A percentile compares a stretch with the other conserved stretches of the same genome.
Evolutionary conservation across 148 eudicot species (phyloP).

Genomic region (Rhododendron griersonianum): DNA sequence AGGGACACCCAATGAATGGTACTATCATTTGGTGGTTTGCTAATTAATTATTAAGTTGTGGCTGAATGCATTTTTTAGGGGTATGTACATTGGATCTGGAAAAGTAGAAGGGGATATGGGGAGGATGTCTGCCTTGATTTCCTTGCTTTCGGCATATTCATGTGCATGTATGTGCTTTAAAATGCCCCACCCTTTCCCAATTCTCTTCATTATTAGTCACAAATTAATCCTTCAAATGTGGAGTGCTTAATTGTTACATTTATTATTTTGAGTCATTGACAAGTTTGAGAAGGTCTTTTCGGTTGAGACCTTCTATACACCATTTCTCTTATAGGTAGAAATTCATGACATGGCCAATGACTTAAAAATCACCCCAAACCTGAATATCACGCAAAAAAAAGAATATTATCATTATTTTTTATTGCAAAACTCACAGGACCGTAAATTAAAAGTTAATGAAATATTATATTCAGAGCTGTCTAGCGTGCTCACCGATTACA

Average conservation of each 20-base stretch:
- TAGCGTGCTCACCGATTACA: no score
- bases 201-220: neutral
- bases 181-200: neutral
- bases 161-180: slow-evolving; percentile 8
- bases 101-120: neutral
- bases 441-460: no score
- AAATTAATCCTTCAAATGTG: neutral
- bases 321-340: neutral
- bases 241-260: neutral
- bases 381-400: no score
- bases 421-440: no score
- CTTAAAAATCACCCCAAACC: no score
- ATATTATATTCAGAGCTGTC: no score
- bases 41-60: neutral
- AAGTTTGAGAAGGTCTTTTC: neutral
- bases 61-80: neutral
- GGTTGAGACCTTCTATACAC: neutral
- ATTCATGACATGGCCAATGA: no score
- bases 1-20: neutral
- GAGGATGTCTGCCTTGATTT: slow-evolving; percentile 13
- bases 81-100: slow-evolving; percentile 28
- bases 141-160: neutral
- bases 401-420: no score
- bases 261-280: neutral
- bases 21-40: neutral